phyloP scores from a whole-genome alignment of 2,329 filamentous ascomycete species.

The Epichloe sp. region DNA sequence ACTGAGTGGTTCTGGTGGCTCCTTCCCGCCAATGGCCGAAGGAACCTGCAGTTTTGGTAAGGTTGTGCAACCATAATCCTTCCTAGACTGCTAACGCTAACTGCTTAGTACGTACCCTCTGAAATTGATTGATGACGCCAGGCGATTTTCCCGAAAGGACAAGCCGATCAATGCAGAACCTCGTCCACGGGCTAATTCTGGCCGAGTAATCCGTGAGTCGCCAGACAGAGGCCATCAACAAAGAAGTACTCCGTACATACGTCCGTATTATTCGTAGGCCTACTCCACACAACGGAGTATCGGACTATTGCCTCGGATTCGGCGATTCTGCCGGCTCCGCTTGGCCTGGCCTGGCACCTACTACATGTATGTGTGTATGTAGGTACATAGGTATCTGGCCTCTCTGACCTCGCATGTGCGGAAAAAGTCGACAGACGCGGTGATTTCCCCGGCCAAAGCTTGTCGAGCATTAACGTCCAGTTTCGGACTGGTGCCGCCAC shows the following conservation, averaged over 20 bases:
- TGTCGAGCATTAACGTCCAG: no score
- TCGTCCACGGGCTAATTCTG: background rate
- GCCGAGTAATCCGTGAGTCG: background rate
- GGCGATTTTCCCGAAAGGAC: background rate
- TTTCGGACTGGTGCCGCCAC: slow-evolving; percentile 2
- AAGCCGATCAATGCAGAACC: background rate
- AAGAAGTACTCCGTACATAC: background rate
- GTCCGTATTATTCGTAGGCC: background rate
- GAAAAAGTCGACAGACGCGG: background rate
- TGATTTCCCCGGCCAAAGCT: background rate
- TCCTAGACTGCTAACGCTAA: background rate
- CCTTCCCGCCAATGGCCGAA: background rate
- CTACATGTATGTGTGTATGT: no score
- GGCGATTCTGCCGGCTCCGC: background rate
- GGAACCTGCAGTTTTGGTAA: background rate
- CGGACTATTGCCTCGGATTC: background rate
- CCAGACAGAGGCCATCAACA: background rate
- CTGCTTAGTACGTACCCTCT: background rate
- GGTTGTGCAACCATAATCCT: background rate
- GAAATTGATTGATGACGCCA: no score
- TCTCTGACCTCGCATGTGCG: background rate
- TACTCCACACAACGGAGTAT: background rate
- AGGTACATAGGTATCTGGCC: no score
- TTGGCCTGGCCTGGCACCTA: background rate
- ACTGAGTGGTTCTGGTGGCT: background rate